phyloP scores from a whole-genome alignment of 345 rosid species.

The Sonneratia alba region DNA sequence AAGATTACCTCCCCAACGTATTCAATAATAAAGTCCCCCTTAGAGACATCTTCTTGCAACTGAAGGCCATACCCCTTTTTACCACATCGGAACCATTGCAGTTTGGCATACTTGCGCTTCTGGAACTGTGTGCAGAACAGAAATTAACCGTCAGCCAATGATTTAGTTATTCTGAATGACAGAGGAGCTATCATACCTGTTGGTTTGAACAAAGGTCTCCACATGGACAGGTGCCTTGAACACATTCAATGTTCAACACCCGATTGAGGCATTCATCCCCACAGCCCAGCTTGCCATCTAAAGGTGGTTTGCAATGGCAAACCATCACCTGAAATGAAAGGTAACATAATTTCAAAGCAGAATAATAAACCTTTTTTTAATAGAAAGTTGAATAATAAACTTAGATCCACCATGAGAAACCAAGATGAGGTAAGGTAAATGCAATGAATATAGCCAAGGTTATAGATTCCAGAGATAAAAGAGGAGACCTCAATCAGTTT shows the following conservation, averaged over 20 bases:
- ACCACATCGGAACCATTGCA: conserved; percentile 71
- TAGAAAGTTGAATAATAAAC: background rate
- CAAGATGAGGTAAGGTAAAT: background rate
- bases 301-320: conserved; percentile 73
- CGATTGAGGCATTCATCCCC: conserved; percentile 96
- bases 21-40: conserved; percentile 85
- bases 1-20: conserved; percentile 90
- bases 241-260: conserved; percentile 95
- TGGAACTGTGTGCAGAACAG: conserved; percentile 63
- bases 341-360: background rate
- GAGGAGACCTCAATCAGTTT: background rate
- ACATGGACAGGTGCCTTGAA: conserved; percentile 87
- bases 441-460: background rate
- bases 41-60: conserved; percentile 54
- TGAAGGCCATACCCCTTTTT: conserved; percentile 95
- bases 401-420: background rate
- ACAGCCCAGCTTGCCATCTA: conserved; percentile 60
- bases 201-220: conserved; percentile 91
- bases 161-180: background rate
- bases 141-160: background rate
- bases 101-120: conserved; percentile 58
- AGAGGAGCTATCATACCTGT: conserved; percentile 38
- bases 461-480: background rate
- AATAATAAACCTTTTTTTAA: too few relatives aligned
- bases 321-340: conserved; percentile 68